phyloP scores from a whole-genome alignment of 2,329 filamentous ascomycete species.

The Penicillium decumbens region DNA sequence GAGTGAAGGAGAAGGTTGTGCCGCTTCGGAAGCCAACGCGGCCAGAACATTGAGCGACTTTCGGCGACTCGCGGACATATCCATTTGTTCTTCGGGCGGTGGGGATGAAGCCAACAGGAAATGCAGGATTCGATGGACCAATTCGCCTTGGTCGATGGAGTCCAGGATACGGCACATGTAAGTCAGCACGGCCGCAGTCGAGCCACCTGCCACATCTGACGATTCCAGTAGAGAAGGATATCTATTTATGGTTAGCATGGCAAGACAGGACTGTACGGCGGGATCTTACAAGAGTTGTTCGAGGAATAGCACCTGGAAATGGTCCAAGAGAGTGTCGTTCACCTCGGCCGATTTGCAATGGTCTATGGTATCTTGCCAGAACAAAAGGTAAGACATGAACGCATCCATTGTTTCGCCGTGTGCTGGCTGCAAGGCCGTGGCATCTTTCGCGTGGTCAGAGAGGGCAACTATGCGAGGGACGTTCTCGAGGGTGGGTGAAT shows the following conservation, averaged over 20 bases:
- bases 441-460: slow-evolving; percentile 77
- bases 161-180: slow-evolving; percentile 89
- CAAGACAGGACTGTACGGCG: not conserved
- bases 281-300: slow-evolving; percentile 76
- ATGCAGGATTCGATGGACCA: slow-evolving; percentile 88
- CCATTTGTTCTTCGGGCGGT: slow-evolving; percentile 56
- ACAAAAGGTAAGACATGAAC: slow-evolving; percentile 88
- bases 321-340: slow-evolving; percentile 86
- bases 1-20: slow-evolving; percentile 73
- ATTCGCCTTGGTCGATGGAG: slow-evolving; percentile 83
- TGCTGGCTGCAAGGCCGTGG: slow-evolving; percentile 70
- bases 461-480: slow-evolving; percentile 79
- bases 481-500: slow-evolving; percentile 62
- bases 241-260: slow-evolving; percentile 43
- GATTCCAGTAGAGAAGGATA: slow-evolving; percentile 95
- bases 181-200: slow-evolving; percentile 89
- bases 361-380: slow-evolving; percentile 97
- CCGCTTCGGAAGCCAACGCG: slow-evolving; percentile 69
- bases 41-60: slow-evolving; percentile 85
- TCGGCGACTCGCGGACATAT: slow-evolving; percentile 60
- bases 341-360: slow-evolving; percentile 91
- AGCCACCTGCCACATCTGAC: slow-evolving; percentile 93
- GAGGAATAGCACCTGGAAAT: slow-evolving; percentile 94
- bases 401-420: slow-evolving; percentile 86
- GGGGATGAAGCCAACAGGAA: slow-evolving; percentile 78